These are phyloP conservation scores for Neurospora sublineolata DNA, from an alignment of 495 filamentous ascomycete species.

Conservation along the genomic window DNA sequence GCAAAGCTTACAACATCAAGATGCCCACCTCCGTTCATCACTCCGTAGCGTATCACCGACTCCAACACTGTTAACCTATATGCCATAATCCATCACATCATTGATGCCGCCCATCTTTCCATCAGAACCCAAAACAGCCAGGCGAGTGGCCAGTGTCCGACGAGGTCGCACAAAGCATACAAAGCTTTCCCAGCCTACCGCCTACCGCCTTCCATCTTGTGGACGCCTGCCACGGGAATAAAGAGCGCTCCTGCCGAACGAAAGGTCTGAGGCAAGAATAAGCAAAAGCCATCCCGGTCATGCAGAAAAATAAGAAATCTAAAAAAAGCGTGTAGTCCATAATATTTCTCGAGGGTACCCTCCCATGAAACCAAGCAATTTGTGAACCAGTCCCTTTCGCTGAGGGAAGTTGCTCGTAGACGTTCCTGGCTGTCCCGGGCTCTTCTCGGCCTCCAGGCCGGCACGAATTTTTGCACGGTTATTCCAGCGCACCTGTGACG, in stretches of 20 bases:
- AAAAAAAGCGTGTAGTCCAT: slow-evolving; percentile 20
- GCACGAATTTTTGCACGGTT: slow-evolving; percentile 4
- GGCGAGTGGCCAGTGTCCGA: slow-evolving; percentile 17
- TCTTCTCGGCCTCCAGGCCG: neutral
- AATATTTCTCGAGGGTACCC: slow-evolving; percentile 14
- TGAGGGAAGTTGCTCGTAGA: slow-evolving; percentile 6
- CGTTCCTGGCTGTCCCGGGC: slow-evolving; percentile 3
- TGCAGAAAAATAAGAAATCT: slow-evolving; percentile 35
- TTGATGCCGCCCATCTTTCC: slow-evolving; percentile 9
- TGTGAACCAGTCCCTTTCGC: slow-evolving; percentile 5
- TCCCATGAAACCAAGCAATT: slow-evolving; percentile 14
- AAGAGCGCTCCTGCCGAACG: slow-evolving; percentile 25
- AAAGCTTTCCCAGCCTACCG: slow-evolving; percentile 15
- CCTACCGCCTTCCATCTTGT: slow-evolving; percentile 7
- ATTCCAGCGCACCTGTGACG: slow-evolving; percentile 9
- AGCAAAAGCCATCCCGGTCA: slow-evolving; percentile 32
- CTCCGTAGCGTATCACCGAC: neutral
- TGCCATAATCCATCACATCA: slow-evolving; percentile 24
- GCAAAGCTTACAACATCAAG: neutral
- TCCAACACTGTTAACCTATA: slow-evolving; percentile 17
- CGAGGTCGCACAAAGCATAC: slow-evolving; percentile 20
- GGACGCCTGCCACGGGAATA: slow-evolving; percentile 30
- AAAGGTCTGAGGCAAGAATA: slow-evolving; percentile 12
- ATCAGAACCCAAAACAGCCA: slow-evolving; percentile 14
- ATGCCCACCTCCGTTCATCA: neutral